Conservation (phyloP, 2,329 filamentous ascomycete species). For the Ophidiomyces ophidiicola region DNA sequence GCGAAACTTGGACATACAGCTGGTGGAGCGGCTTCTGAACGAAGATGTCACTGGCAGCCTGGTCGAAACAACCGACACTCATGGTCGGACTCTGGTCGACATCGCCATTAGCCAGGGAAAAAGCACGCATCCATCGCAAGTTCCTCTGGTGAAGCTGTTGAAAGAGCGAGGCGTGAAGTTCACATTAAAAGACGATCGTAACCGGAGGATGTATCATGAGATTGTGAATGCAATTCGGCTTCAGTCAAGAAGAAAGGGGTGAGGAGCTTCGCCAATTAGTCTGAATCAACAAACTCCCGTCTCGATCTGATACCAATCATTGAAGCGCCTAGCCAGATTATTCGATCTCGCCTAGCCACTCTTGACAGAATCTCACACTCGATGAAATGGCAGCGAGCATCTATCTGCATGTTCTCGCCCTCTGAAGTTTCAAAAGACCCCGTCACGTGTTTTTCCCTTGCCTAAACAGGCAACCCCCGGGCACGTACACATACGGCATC, state of each 20-base stretch:
- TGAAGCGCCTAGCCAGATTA: too few relatives aligned
- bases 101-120: conserved; percentile 7
- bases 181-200: conserved; percentile 3
- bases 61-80: background rate
- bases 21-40: conserved; percentile 5
- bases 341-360: too few relatives aligned
- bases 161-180: conserved; percentile 8
- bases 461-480: too few relatives aligned
- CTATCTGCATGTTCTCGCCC: too few relatives aligned
- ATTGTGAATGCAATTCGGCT: conserved; percentile 4
- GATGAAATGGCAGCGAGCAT: too few relatives aligned
- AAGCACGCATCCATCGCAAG: conserved; percentile 8
- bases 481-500: too few relatives aligned
- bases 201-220: conserved; percentile 8
- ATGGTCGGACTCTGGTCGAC: conserved; percentile 8
- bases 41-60: conserved; percentile 2
- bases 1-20: conserved; percentile 4
- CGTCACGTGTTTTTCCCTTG: too few relatives aligned
- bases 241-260: background rate
- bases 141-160: conserved; percentile 3
- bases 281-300: too few relatives aligned
- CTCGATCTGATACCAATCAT: too few relatives aligned
- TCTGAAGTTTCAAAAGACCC: too few relatives aligned
- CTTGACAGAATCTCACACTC: too few relatives aligned
- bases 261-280: too few relatives aligned